These are phyloP conservation scores for Bromus sterilis DNA, from an alignment of 176 grass and related monocot species.

Conservation along the genomic window DNA sequence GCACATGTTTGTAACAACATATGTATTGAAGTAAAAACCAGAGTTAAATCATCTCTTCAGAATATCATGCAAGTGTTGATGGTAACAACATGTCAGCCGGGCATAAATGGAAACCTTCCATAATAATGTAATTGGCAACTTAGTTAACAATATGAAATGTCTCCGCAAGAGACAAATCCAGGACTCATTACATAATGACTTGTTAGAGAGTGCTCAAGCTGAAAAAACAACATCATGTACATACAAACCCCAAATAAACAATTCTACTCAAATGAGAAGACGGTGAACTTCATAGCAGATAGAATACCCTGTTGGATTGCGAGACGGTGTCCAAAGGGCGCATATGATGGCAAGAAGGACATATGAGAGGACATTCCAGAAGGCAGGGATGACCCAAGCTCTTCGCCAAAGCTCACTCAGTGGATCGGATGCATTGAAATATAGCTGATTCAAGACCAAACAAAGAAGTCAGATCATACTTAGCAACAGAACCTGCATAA, in stretches of 20 bases:
- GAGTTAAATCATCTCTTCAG: not conserved
- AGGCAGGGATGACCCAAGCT: constrained; percentile 92
- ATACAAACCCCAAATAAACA: not conserved
- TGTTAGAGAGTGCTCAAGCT: not conserved
- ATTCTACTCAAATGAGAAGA: constrained; percentile 17
- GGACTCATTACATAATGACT: not conserved
- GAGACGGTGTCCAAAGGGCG: constrained; percentile 85
- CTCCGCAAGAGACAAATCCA: constrained; percentile 7
- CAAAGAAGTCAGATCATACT: constrained; percentile 5
- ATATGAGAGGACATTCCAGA: constrained; percentile 96
- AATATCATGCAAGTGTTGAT: constrained; percentile 7
- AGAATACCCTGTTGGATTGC: constrained; percentile 71
- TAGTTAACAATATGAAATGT: not conserved
- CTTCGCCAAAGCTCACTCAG: constrained; percentile 97
- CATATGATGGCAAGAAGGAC: constrained; percentile 77
- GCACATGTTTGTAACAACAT: not conserved
- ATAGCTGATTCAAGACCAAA: constrained; percentile 60
- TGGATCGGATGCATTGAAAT: constrained; percentile 96
- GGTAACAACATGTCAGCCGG: not conserved
- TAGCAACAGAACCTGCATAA: constrained; percentile 7
- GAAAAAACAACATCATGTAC: not conserved
- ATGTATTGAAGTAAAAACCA: not conserved
- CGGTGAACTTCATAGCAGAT: not conserved
- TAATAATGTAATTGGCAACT: not conserved
- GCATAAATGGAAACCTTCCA: not conserved